Base-by-base conservation (phyloP, 1,139 yeast genomes). In the Magnusiomyces sp. region DNA sequence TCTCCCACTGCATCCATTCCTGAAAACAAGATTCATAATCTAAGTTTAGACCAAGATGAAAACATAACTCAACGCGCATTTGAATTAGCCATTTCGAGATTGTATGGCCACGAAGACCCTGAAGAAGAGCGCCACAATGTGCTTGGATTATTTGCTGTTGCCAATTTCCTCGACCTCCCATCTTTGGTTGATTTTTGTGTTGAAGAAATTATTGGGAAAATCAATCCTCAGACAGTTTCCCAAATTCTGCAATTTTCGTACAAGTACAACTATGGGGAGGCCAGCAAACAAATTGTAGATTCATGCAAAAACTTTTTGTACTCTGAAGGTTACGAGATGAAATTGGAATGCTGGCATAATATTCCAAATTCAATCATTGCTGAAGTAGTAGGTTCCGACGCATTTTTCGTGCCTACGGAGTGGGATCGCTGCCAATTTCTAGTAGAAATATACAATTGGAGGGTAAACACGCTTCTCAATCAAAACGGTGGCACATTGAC, bases 351-450 rank as follows among this genome's bases (percentile, higher is more conserved):
- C 5, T 75, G 80, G 79, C 72, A 68, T 49, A 70, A 65, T 0
- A 65, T 76, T n/a, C 79, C 80, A 0, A 61, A 61, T 1, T 57
- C 64, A 1, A 61, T 75, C 10, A 66, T 74, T 17, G 68, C 72
- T 0, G 72, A 71, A 27, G 73, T 75, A 4, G 66, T 76, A 5
- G 71, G 73, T 0, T 65, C 71, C 17, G 79, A 77, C 55, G 73
- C 72, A 14, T 76, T 77, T 53, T 76, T 71, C 58, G 75, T 75
- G 4, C 76, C 76, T 1, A 68, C 70, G 1, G 81, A 77, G 58
- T 74, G 77, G 76, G 79, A 74, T 45, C 62, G 81, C 47, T 74
- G 77, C 43, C 55, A 71, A 17, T 75, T 75, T 54, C 64, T 72
- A 5, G 67, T 73, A 14, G 49, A 64, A 48, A 55, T 73, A 36